phyloP scores from a whole-genome alignment of 352 stramenopile genomes.

The Phytophthora fragariaefolia region DNA sequence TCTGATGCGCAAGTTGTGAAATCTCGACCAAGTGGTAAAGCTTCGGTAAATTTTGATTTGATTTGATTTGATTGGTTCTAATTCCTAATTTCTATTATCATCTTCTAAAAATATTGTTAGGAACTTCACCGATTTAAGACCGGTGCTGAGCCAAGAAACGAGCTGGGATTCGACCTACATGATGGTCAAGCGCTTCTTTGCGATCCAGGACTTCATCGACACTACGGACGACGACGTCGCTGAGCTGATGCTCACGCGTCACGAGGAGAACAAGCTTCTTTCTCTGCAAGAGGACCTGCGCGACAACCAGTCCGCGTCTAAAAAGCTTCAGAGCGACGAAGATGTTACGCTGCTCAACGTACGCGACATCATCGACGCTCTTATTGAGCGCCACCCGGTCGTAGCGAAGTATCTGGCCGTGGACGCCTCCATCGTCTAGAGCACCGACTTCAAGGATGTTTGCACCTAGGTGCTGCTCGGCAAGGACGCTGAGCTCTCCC shows the following conservation, averaged over 20 bases:
- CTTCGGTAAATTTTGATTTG: neutral
- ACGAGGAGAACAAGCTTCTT: conserved; percentile 3
- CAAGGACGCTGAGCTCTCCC: neutral
- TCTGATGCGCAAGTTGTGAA: neutral
- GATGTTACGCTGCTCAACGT: neutral
- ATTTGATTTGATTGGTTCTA: neutral
- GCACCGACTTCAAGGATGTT: neutral
- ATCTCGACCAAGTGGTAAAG: neutral
- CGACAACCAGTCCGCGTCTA: neutral
- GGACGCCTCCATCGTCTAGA: neutral
- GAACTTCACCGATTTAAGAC: neutral
- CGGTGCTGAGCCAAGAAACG: neutral
- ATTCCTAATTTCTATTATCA: neutral
- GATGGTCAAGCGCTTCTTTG: conserved; percentile 11
- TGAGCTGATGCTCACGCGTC: conserved; percentile 3
- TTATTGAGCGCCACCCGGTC: neutral
- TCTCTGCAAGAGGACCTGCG: neutral
- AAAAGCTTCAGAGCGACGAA: conserved; percentile 1
- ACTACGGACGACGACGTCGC: neutral
- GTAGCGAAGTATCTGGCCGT: neutral
- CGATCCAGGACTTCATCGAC: conserved; percentile 6
- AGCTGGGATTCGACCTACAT: conserved; percentile 7
- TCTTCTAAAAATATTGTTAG: neutral
- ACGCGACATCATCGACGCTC: neutral
- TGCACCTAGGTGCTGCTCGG: neutral